These are phyloP conservation scores for Pichia thaimueangensis DNA, from an alignment of 805 yeast species.

Conservation along the genomic window DNA sequence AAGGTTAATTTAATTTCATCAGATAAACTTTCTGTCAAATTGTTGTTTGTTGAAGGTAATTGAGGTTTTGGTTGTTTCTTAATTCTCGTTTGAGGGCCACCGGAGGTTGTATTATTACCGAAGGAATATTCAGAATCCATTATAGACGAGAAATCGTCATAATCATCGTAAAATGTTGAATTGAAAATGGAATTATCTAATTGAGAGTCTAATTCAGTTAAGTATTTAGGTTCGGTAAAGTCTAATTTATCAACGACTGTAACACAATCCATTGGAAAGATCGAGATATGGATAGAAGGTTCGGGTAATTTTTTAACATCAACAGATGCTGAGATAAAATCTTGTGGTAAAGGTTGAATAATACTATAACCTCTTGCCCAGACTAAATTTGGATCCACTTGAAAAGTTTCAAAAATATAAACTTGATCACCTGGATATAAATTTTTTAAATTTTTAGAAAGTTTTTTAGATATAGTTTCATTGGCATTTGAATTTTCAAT, in stretches of 20 bases:
- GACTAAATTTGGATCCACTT: constrained; percentile 29
- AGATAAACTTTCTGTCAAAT: constrained; percentile 37
- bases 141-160: constrained; percentile 30
- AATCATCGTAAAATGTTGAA: constrained; percentile 11
- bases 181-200: constrained; percentile 10
- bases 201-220: constrained; percentile 1
- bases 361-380: constrained; percentile 82
- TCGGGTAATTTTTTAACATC: constrained; percentile 61
- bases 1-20: constrained; percentile 56
- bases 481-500: not conserved
- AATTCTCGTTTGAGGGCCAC: constrained; percentile 1
- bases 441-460: constrained; percentile 6
- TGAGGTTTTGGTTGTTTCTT: constrained; percentile 36
- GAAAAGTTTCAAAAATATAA: constrained; percentile 14
- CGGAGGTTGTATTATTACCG: not conserved
- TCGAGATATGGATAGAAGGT: constrained; percentile 42
- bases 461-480: constrained; percentile 1
- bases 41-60: constrained; percentile 43
- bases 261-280: constrained; percentile 56
- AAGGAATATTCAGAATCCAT: constrained; percentile 8
- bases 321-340: constrained; percentile 54
- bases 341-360: constrained; percentile 63
- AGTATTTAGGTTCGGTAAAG: constrained; percentile 1
- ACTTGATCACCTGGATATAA: constrained; percentile 14
- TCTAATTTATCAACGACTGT: constrained; percentile 36